Evolutionary conservation across 371 early-diverging fungal genomes (phyloP), one percentile per base, ranked within the genome.

Genomic region (Mucor indicus): DNA sequence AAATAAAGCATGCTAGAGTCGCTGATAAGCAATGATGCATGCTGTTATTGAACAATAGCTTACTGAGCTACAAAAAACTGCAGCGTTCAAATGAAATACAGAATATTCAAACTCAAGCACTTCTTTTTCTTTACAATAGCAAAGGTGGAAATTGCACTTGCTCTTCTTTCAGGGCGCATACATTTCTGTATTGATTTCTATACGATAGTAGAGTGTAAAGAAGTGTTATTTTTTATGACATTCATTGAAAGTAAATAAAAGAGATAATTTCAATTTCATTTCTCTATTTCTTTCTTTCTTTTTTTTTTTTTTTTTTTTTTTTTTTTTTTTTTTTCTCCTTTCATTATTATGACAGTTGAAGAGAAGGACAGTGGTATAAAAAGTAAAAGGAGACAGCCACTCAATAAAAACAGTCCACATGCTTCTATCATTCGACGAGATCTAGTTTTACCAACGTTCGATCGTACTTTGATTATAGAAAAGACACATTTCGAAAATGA

Each of bases 381-480:
- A 37, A 37, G 4, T 22, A 37, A 46, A 25, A 37, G 24, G 23
- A 39, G 40, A 39, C 25, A 24, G n/a, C 7, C 22, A 21, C 23
- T n/a, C 12, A 9, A 35, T 13, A 13, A 19, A 24, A 44, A 33
- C 6, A 33, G 23, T 27, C 10, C 4, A 23, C 8, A 41, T 7
- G 5, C 4, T 5, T 37, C 9, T 19, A 37, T 19, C 9, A 11
- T 41, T n/a, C 60, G 53, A 24, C 49, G 50, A 38, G 57, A 40
- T 31, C 48, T 55, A 2, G 25, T 60, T n/a, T 43, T 53, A 12
- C 48, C 55, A 17, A 55, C 55, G 20, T 60, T 60, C 48, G 55
- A 60, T 55, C 54, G 60, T 30, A 72, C 60, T 12, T 23, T 72
- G 31, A 66, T 64, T 5, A 62, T 72, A 1, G 73, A 72, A 44